Evolutionary conservation across 2,329 filamentous ascomycete species (phyloP), one percentile per base, ranked within the genome.

Genomic region (Colletotrichum musicola): DNA sequence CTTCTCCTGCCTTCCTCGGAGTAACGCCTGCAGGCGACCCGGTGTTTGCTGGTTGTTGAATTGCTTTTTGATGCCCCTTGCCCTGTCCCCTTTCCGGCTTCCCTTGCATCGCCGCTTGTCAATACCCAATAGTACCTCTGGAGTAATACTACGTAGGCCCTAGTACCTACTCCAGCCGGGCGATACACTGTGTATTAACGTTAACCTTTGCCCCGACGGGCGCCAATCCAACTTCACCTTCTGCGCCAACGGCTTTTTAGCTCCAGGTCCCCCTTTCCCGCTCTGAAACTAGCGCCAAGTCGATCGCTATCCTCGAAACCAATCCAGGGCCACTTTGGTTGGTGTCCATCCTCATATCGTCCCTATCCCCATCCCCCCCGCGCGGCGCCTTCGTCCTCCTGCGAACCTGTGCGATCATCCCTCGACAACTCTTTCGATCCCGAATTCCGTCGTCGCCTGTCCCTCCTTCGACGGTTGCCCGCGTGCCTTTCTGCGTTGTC

Each of bases 211-310:
- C 7, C 30, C 40, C 13, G 40, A n/a, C 16, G 16, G 40, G 12
- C 40, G 40, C 40, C 40, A 42, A n/a, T 42, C 40, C 30, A 35
- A 35, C 40, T 42, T 42, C 10, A 14, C 13, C 42, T 30, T 51
- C 40, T 16, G 20, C 57, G 30, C 57, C 57, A 60, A 51, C 20
- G 27, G 57, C 46, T 7, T 40, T 44, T 60, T 51, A 49, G 57
- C 57, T 42, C 35, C 14, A 35, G 10, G 9, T n/a, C 46, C 30
- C 57, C 57, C 57, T 60, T 60, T 60, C 57, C 30, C 44, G 42
- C 27, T 49, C 27, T 50, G 56, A 59, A 50, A 59, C 56, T 60
- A 60, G 57, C 57, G 57, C 46, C 57, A n/a, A 9, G 16, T 40
- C 14, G 46, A 38, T 35, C 16, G 46, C 22, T 40, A 4, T 20